A percentile compares a stretch with the other conserved stretches of the same genome.
These are phyloP conservation scores for Meira nashicola DNA, from an alignment of 1,284 basidiomycete genomes.

Conservation along the genomic window DNA sequence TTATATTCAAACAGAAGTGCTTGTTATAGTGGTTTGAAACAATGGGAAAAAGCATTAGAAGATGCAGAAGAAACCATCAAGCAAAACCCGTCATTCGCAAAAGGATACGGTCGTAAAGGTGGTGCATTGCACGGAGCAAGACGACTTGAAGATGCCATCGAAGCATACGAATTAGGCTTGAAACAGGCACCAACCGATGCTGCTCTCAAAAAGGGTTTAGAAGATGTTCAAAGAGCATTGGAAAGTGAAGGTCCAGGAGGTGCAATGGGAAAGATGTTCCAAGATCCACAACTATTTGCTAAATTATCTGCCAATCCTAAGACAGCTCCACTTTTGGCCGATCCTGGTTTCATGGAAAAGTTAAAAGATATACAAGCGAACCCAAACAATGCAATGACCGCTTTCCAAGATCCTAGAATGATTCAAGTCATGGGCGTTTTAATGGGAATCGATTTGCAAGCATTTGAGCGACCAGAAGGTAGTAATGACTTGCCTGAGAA, in stretches of 20 bases:
- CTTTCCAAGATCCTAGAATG: slow-evolving; percentile 75
- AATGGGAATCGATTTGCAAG: slow-evolving; percentile 90
- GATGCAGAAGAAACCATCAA: slow-evolving; percentile 76
- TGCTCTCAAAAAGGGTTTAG: slow-evolving; percentile 76
- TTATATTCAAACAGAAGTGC: slow-evolving; percentile 91
- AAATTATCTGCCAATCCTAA: slow-evolving; percentile 83
- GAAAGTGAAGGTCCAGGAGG: slow-evolving; percentile 36
- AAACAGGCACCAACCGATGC: slow-evolving; percentile 72
- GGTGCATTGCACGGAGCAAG: slow-evolving; percentile 84
- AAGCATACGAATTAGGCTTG: slow-evolving; percentile 73
- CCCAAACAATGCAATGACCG: slow-evolving; percentile 51
- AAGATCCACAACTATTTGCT: slow-evolving; percentile 72
- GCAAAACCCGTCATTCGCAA: slow-evolving; percentile 77
- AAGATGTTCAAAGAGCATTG: slow-evolving; percentile 52
- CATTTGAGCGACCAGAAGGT: slow-evolving; percentile 76
- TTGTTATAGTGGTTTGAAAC: slow-evolving; percentile 74
- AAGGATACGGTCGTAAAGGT: slow-evolving; percentile 87
- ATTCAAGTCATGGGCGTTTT: slow-evolving; percentile 81
- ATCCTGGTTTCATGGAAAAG: slow-evolving; percentile 61
- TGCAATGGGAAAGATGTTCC: slow-evolving; percentile 74
- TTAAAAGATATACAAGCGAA: slow-evolving; percentile 53
- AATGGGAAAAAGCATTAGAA: slow-evolving; percentile 71
- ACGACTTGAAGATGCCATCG: slow-evolving; percentile 75
- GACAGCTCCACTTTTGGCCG: slow-evolving; percentile 74
- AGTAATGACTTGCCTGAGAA: slow-evolving; percentile 73